phyloP scores from a whole-genome alignment of 441 rosid genomes.

The Populus hybrid region DNA sequence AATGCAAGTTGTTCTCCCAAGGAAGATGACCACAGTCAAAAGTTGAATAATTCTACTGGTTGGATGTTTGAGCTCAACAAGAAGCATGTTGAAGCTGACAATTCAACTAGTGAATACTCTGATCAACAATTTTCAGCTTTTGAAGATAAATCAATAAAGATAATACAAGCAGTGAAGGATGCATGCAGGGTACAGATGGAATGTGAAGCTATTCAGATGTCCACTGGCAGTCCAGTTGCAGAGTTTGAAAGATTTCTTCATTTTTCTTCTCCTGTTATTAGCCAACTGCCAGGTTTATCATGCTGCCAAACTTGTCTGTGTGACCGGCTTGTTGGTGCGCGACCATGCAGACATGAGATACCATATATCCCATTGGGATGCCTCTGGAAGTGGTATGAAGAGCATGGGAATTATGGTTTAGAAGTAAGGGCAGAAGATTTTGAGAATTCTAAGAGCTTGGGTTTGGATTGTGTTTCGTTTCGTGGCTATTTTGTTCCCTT shows the following conservation, averaged over 20 bases:
- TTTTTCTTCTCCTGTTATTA: conserved; percentile 46
- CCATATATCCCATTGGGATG: conserved; percentile 38
- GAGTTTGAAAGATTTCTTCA: conserved; percentile 55
- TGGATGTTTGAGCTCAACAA: conserved; percentile 14
- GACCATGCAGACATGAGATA: conserved; percentile 40
- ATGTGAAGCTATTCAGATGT: conserved; percentile 49
- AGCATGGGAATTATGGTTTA: conserved; percentile 53
- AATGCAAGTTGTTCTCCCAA: conserved; percentile 17
- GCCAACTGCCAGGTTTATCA: conserved; percentile 16
- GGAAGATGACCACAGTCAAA: conserved; percentile 17
- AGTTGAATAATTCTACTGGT: conserved; percentile 11
- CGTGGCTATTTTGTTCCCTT: conserved; percentile 58
- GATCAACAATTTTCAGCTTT: conserved; percentile 13
- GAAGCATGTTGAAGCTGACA: conserved; percentile 19
- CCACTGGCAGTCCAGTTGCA: conserved; percentile 47
- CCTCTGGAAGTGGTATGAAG: conserved; percentile 59
- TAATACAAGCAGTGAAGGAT: conserved; percentile 33
- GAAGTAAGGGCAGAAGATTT: conserved; percentile 49
- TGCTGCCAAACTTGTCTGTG: conserved; percentile 29
- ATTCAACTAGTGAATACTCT: conserved; percentile 20
- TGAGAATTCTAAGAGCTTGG: conserved; percentile 33
- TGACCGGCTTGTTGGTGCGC: conserved; percentile 22
- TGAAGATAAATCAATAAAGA: conserved; percentile 29
- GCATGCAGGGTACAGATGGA: conserved; percentile 35
- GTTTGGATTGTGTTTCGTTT: conserved; percentile 42